These are phyloP conservation scores for Stemphylium lycopersici DNA, from an alignment of 2,329 filamentous ascomycete genomes.

Conservation along the genomic window DNA sequence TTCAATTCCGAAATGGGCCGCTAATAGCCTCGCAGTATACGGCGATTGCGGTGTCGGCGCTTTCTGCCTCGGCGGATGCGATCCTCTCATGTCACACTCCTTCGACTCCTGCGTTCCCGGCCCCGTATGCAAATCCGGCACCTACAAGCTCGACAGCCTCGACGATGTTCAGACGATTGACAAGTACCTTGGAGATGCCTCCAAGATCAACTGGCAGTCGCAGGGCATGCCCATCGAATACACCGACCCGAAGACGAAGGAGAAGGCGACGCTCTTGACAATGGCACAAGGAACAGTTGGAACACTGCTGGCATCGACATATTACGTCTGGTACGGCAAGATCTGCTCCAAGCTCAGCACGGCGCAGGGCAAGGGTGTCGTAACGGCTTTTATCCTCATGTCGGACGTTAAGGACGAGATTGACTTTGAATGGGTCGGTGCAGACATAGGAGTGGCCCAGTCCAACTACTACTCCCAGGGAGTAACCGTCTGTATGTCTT, in stretches of 20 bases:
- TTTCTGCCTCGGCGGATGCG: constrained; percentile 95
- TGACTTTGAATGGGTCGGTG: constrained; percentile 93
- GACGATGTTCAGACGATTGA: constrained; percentile 73
- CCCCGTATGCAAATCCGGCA: constrained; percentile 78
- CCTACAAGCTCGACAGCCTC: constrained; percentile 75
- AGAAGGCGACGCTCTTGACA: constrained; percentile 71
- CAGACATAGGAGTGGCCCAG: constrained; percentile 77
- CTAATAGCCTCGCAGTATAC: constrained; percentile 68
- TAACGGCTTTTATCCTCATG: constrained; percentile 96
- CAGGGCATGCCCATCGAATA: constrained; percentile 75
- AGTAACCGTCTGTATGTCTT: constrained; percentile 79
- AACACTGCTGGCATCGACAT: constrained; percentile 81
- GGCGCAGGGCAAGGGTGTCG: constrained; percentile 81
- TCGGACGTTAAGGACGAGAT: constrained; percentile 98
- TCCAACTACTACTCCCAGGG: constrained; percentile 98
- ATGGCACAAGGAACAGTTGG: constrained; percentile 87
- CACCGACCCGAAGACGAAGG: constrained; percentile 55
- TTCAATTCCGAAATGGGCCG: constrained; percentile 5
- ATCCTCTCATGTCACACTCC: constrained; percentile 80
- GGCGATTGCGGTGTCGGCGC: constrained; percentile 91
- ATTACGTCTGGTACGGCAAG: constrained; percentile 97
- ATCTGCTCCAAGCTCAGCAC: constrained; percentile 86
- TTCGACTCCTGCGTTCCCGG: constrained; percentile 85
- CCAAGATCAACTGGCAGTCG: constrained; percentile 83
- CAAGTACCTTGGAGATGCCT: constrained; percentile 85